Base-by-base conservation (phyloP, 1,284 basidiomycete genomes). In the Moesziomyces antarcticus region DNA sequence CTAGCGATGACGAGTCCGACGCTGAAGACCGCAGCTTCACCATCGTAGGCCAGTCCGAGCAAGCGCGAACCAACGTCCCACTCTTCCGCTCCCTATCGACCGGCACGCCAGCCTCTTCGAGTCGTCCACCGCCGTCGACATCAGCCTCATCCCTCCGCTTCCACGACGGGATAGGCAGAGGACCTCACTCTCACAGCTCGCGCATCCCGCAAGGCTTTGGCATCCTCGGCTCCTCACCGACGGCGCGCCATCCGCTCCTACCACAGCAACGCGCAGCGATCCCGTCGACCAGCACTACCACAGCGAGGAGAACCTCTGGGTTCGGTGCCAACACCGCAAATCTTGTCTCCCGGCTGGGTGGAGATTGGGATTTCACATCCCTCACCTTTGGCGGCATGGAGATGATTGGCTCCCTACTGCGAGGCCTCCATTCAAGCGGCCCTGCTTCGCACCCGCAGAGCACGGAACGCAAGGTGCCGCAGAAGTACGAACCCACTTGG, bases 401-500 rank as follows among this genome's bases (percentile, higher is more conserved):
- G 46, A 22, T 73, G 27, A 41, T 73, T 8, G 50, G 70, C 20
- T 37, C 21, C 24, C 45, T 62, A 20, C 14, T 73, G n/a, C 64
- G 56, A 16, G 46, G 56, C 6, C 27, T 63, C 10, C 68, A 51
- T 0, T 49, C 54, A 9, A 44, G n/a, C 9, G 54, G 43, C 25
- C 41, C 37, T 16, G 7, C 37, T 18, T 18, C 20, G 42, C 24
- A 11, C 43, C 62, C 52, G 50, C 62, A 53, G 20, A 52, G 50
- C 37, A 25, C 54, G 24, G 49, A 68, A n/a, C 50, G 50, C 41
- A 70, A 70, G 22, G 44, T 68, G 9, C 75, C 75, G 18, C 53
- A 63, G 13, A 45, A 59, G 24, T 79, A 67, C 45, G 70, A 81
- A 40, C 50, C 57, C 6, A 46, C 62, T 9, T 77, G 73, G 77